Evolutionary conservation across 2,329 filamentous ascomycete species (phyloP), one percentile per base, ranked within the genome.

Genomic region (Hymenoscyphus infarciens): DNA sequence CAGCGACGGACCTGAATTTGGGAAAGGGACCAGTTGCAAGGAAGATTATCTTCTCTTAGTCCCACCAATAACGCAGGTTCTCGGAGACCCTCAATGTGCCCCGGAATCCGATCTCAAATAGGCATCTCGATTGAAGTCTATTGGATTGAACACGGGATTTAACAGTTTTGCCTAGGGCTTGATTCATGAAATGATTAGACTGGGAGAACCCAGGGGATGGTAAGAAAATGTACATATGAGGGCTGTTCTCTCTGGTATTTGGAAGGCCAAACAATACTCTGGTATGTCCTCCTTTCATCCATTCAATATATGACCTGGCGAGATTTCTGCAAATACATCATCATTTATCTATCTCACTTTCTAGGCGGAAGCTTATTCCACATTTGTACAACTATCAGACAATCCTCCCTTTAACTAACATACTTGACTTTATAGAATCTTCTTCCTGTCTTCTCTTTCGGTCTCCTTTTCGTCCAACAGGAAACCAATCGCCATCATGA

Each of bases 101-200:
- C 27, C 35, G 35, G 56, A 45, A 52, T 49, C 10, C 38, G 13
- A 5, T 52, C 57, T 49, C 57, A 49, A 53, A 29, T 59, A 59
- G 57, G 57, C 22, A 59, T 59, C 29, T 59, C 57, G 7, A 22
- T 49, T 3, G 4, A 52, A 25, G 45, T 25, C 45, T 25, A 13
- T 10, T 52, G 19, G 45, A 52, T 13, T 25, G 45, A 22, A 25
- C 19, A 52, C 19, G 45, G 25, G 45, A 52, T 4, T 4, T 52
- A 22, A 52, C 19, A 52, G 10, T 52, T 25, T 22, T 52, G 45
- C 45, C n/a, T 52, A 11, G 45, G 45, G 10, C 45, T 25, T 15
- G 35, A 4, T 52, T 52, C 45, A 13, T 22, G 19, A 22, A 22
- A 13, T 13, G 25, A 52, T 52, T 22, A 52, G 22, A 52, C 11